Evolutionary conservation across 2,329 filamentous ascomycete genomes (phyloP).

Genomic region (Botrytis elliptica): DNA sequence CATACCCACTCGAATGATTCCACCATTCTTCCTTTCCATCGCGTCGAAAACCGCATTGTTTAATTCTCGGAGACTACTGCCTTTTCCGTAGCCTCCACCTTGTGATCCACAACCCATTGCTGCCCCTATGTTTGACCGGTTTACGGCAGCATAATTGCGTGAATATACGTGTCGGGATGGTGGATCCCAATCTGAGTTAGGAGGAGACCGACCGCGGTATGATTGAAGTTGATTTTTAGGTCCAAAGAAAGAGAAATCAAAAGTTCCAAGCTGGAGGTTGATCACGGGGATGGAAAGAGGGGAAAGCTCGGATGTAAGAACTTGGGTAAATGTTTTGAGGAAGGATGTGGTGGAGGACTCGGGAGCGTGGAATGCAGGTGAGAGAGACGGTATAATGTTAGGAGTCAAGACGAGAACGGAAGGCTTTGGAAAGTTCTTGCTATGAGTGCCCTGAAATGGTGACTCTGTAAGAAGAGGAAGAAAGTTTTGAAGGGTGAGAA

Average conservation of each 20-base stretch:
- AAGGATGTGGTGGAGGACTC: conserved; percentile 85
- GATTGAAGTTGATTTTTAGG: conserved; percentile 43
- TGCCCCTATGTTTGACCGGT: conserved; percentile 33
- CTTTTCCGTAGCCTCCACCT: conserved; percentile 45
- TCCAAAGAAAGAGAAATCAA: conserved; percentile 74
- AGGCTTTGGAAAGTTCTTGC: conserved; percentile 49
- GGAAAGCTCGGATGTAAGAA: conserved; percentile 74
- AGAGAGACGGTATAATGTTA: conserved; percentile 75
- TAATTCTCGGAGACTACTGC: conserved; percentile 70
- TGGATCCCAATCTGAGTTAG: conserved; percentile 53
- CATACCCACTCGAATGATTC: conserved; percentile 75
- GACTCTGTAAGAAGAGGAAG: conserved; percentile 70
- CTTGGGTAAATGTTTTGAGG: conserved; percentile 80
- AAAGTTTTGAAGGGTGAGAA: conserved; percentile 85
- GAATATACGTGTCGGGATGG: conserved; percentile 60
- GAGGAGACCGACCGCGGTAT: conserved; percentile 42
- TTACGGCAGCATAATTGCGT: conserved; percentile 59
- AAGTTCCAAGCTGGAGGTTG: conserved; percentile 86
- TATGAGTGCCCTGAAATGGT: conserved; percentile 42
- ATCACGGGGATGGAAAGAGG: conserved; percentile 76
- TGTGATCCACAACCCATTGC: conserved; percentile 39
- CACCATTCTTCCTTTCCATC: conserved; percentile 54
- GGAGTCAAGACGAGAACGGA: conserved; percentile 77
- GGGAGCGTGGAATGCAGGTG: conserved; percentile 77
- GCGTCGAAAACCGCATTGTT: conserved; percentile 91